Evolutionary conservation across 768 basidiomycete species (phyloP).

Genomic region (Rhodotorula babjevae): DNA sequence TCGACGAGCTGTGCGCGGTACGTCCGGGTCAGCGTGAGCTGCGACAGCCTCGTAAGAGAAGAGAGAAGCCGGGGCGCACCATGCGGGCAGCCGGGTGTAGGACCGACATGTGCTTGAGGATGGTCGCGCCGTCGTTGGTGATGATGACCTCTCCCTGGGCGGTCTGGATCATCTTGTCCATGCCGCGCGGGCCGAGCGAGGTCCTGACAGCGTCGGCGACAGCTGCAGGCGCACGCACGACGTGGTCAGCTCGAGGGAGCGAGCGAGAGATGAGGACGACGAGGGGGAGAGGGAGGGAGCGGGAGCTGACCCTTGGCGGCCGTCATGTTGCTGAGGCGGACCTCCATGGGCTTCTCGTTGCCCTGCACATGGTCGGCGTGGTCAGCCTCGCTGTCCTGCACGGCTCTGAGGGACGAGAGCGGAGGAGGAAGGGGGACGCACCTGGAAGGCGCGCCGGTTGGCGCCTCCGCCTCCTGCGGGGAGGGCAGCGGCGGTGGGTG

Average conservation of each 20-base stretch:
- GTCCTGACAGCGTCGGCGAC: slow-evolving; percentile 97
- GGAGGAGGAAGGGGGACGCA: not conserved
- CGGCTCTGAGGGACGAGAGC: not conserved
- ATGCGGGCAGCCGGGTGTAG: slow-evolving; percentile 97
- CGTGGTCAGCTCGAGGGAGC: not conserved
- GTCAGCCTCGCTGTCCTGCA: not conserved
- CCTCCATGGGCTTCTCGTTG: slow-evolving; percentile 96
- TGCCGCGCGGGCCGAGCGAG: slow-evolving; percentile 90
- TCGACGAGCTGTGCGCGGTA: slow-evolving; percentile 71
- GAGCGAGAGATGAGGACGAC: not conserved
- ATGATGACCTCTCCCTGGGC: slow-evolving; percentile 90
- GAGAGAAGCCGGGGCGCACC: slow-evolving; percentile 52
- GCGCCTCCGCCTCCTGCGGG: slow-evolving; percentile 4
- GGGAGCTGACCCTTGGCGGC: slow-evolving; percentile 65
- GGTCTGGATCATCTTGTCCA: slow-evolving; percentile 91
- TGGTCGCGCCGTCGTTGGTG: slow-evolving; percentile 98
- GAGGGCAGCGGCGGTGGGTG: slow-evolving; percentile 7
- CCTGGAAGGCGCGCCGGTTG: slow-evolving; percentile 39
- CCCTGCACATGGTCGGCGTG: slow-evolving; percentile 18
- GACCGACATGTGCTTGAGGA: slow-evolving; percentile 75
- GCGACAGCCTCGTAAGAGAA: too few relatives aligned
- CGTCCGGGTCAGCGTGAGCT: not conserved
- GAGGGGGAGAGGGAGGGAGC: not conserved
- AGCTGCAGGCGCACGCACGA: slow-evolving; percentile 53
- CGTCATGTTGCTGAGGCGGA: slow-evolving; percentile 93